phyloP scores from a whole-genome alignment of 306 rosid genomes.

The Prosopis cineraria region DNA sequence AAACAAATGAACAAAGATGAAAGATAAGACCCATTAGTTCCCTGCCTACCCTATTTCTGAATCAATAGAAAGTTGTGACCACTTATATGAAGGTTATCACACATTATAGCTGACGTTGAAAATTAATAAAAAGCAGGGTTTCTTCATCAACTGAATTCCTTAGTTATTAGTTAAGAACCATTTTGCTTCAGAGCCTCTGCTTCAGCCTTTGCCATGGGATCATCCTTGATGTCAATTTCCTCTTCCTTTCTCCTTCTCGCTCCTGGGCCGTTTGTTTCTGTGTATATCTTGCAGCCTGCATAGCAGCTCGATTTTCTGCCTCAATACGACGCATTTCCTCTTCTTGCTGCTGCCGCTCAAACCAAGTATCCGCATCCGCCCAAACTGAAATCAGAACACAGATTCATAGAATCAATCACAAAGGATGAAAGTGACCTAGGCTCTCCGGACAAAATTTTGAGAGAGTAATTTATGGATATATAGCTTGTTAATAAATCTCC shows the following conservation, averaged over 20 bases:
- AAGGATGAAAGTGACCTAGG: not conserved
- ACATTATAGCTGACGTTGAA: not conserved
- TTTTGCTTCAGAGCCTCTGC: conserved; percentile 61
- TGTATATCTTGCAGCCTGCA: conserved; percentile 88
- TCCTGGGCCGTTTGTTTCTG: conserved; percentile 69
- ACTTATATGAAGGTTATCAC: conserved; percentile 15
- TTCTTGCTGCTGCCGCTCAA: conserved; percentile 96
- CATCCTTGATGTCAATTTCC: conserved; percentile 60
- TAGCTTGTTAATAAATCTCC: conserved; percentile 9
- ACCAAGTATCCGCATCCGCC: conserved; percentile 99
- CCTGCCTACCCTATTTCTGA: not conserved
- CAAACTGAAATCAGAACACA: conserved; percentile 68
- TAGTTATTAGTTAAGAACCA: conserved; percentile 9
- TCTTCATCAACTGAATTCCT: conserved; percentile 22
- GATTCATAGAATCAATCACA: conserved; percentile 10
- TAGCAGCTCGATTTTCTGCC: conserved; percentile 79
- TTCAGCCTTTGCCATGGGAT: conserved; percentile 89
- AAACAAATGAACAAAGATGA: not conserved
- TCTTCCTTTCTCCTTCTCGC: conserved; percentile 86
- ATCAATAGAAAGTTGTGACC: conserved; percentile 2
- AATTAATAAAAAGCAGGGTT: not conserved
- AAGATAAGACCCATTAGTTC: not conserved
- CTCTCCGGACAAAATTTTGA: no score
- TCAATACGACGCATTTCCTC: conserved; percentile 88
- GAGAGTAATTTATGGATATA: not conserved